Conservation (phyloP, 2,329 filamentous ascomycete species). For the Cyphellophora attinorum region DNA sequence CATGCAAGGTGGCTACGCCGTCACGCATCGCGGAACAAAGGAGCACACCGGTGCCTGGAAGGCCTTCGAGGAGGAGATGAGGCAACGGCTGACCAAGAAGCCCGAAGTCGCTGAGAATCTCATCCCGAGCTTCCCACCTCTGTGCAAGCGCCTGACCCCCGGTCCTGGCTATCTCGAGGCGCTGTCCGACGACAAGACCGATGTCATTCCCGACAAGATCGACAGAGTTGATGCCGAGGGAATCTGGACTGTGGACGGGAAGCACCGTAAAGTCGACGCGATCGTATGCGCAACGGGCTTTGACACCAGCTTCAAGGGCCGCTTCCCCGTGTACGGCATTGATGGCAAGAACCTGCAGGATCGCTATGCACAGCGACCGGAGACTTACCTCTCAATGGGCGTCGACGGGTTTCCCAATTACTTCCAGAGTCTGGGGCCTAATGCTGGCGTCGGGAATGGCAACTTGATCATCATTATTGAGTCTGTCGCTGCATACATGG, state of each 20-base stretch:
- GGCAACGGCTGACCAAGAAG: constrained; percentile 19
- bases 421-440: constrained; percentile 25
- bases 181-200: constrained; percentile 18
- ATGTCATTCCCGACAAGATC: constrained; percentile 10
- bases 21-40: constrained; percentile 14
- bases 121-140: constrained; percentile 30
- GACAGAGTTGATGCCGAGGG: constrained; percentile 11
- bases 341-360: constrained; percentile 19
- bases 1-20: constrained; percentile 19
- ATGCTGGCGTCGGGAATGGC: constrained; percentile 23
- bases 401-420: constrained; percentile 26
- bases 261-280: constrained; percentile 23
- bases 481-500: constrained; percentile 20
- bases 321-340: constrained; percentile 26
- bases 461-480: constrained; percentile 18
- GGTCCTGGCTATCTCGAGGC: constrained; percentile 31
- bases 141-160: constrained; percentile 35
- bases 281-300: constrained; percentile 31
- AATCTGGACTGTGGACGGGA: constrained; percentile 20
- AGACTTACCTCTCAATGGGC: constrained; percentile 26
- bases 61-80: constrained; percentile 14
- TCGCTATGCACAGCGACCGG: constrained; percentile 21
- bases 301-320: constrained; percentile 25
- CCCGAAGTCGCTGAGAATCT: constrained; percentile 26
- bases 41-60: constrained; percentile 12